phyloP scores from a whole-genome alignment of 2,329 filamentous ascomycete species.

The Neurospora crassa region DNA sequence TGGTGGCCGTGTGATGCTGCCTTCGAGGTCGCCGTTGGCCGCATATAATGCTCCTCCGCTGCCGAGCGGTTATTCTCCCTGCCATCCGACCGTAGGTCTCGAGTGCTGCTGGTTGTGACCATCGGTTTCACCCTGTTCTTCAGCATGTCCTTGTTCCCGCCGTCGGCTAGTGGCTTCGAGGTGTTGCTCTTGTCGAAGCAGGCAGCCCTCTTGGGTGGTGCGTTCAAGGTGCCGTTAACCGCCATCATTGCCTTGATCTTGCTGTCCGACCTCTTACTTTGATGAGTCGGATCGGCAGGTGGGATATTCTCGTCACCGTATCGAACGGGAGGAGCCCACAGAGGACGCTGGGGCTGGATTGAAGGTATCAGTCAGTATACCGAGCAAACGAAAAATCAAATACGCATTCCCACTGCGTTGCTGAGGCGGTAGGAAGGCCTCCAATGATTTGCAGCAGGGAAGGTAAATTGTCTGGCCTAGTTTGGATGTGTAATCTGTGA shows the following conservation, averaged over 20 bases:
- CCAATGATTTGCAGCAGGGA: not conserved
- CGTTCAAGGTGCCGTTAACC: conserved; percentile 47
- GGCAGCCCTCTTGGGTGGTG: conserved; percentile 62
- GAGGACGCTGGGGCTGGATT: conserved; percentile 58
- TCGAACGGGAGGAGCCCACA: conserved; percentile 40
- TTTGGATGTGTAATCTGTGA: not conserved
- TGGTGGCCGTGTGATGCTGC: not conserved
- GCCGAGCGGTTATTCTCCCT: conserved; percentile 33
- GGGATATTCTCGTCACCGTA: conserved; percentile 59
- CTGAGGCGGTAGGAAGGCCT: not conserved
- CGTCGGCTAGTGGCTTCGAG: conserved; percentile 23
- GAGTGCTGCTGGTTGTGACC: conserved; percentile 14
- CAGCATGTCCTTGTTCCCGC: conserved; percentile 22
- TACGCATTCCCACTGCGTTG: not conserved
- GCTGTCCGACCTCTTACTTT: conserved; percentile 73
- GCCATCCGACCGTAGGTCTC: conserved; percentile 21
- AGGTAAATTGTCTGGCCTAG: not conserved
- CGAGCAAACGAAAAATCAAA: not conserved
- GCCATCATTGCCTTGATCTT: conserved; percentile 40
- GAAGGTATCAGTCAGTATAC: conserved; percentile 7
- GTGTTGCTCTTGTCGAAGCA: conserved; percentile 79
- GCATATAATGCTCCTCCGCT: conserved; percentile 2
- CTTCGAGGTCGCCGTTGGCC: conserved; percentile 5
- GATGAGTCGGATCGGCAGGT: conserved; percentile 55
- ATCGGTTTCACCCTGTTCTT: conserved; percentile 24